Evolutionary conservation across 148 eudicot genomes (phyloP).

Genomic region (Vaccinium myrtillus): DNA sequence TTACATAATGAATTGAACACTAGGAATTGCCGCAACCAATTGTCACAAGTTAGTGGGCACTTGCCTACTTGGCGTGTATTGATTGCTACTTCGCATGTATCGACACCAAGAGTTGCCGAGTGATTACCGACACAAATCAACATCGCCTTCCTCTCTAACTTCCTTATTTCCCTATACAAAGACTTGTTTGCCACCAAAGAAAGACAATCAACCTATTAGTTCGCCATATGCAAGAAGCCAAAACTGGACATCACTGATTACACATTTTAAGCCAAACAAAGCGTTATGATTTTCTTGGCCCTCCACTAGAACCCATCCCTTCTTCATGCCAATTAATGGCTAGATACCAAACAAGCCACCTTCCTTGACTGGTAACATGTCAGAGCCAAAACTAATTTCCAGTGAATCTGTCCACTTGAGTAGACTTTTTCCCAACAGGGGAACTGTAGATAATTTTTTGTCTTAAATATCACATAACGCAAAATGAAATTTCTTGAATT

Average conservation of each 20-base stretch:
- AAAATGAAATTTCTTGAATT: neutral
- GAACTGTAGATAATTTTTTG: neutral
- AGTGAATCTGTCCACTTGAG: neutral
- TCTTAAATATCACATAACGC: neutral
- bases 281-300: neutral
- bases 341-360: neutral
- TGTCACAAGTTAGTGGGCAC: neutral
- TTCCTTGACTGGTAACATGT: neutral
- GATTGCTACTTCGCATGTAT: neutral
- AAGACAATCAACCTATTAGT: neutral
- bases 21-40: neutral
- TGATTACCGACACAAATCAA: neutral
- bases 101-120: neutral
- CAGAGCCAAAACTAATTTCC: neutral
- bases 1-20: neutral
- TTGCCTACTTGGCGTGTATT: neutral
- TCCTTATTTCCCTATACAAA: neutral
- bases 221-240: neutral
- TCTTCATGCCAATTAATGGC: neutral
- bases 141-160: neutral
- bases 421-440: neutral
- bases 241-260: neutral
- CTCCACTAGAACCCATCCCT: neutral
- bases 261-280: neutral
- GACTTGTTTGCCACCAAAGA: neutral